Evolutionary conservation across 306 rosid genomes (phyloP).

Genomic region (Hippophae tibetana): DNA sequence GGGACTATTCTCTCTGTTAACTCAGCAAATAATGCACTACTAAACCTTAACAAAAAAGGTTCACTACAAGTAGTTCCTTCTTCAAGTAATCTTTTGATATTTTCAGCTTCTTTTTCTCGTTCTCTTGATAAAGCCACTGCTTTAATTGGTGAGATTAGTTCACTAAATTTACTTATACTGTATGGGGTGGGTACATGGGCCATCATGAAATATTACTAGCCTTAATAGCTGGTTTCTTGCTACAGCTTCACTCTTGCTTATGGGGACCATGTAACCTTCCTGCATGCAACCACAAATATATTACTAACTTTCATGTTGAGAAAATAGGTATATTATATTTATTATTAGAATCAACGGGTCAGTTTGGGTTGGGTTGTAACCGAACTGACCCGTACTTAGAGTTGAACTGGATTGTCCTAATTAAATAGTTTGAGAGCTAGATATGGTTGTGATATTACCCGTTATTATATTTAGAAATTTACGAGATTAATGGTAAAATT

Average conservation of each 20-base stretch:
- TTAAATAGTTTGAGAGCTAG: too few species aligned
- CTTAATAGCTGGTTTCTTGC: constrained; percentile 75
- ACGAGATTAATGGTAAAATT: too few species aligned
- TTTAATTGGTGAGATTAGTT: constrained; percentile 74
- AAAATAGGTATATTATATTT: not conserved
- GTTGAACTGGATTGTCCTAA: too few species aligned
- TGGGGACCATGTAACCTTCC: constrained; percentile 77
- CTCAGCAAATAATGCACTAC: constrained; percentile 90
- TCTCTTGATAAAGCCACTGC: constrained; percentile 80
- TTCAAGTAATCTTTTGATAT: constrained; percentile 59
- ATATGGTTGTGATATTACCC: too few species aligned
- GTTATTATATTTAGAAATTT: too few species aligned
- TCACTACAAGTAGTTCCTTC: constrained; percentile 95
- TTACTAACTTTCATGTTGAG: not conserved
- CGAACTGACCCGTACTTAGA: too few species aligned
- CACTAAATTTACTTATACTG: constrained; percentile 77
- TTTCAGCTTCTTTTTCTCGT: constrained; percentile 69
- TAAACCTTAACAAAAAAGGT: constrained; percentile 69
- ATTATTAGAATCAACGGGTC: not conserved
- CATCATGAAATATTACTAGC: constrained; percentile 82
- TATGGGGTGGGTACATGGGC: too few species aligned
- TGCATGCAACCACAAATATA: constrained; percentile 16
- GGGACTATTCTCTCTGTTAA: constrained; percentile 78
- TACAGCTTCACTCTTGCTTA: constrained; percentile 46
- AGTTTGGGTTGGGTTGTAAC: too few species aligned